Evolutionary conservation across 768 basidiomycete species (phyloP), one percentile per base, ranked within the genome.

Genomic region (Leucogyrophana mollusca): DNA sequence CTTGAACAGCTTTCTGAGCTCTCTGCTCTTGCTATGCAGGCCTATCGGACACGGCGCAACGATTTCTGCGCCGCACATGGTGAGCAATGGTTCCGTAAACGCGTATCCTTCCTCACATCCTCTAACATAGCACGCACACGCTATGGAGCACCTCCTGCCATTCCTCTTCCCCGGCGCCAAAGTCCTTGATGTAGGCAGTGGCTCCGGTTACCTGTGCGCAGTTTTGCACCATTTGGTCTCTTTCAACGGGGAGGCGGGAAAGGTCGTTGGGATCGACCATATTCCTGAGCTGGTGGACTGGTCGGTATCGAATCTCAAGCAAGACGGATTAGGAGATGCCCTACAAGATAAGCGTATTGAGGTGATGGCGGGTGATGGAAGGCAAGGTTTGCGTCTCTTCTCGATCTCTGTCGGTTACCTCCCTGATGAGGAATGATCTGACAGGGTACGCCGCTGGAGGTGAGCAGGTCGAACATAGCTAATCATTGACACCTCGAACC

Each of bases 11-110:
- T 4, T 22, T 30, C 21, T 6, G 10, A 10, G 21, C 23, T 10
- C 20, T 22, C 34, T 38, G 14, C 51, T 18, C 20, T 23, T 36
- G 18, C 10, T n/a, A 49, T 50, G 27, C 56, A 89, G 88, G 61
- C 50, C 73, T 14, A 93, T 94, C 42, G 87, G 89, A 2, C 78
- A 87, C 57, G 85, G 82, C 10, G 94, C 94, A 11, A 99, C 95
- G 0, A 97, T 99, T 51, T 91, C 88, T 32, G 95, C 95, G 0
- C 95, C 95, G 1, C 95, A 99, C 62, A 98, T 98, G 94, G 88
- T 86, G 43, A 60, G 58, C 34, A n/a, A n/a, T 23, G 5, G 9
- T 27, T 22, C 21, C 17, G n/a, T 37, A 36, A 37, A 21, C 20
- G 20, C 30, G 13, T 11, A 18, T 5, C 38, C 40, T 42, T 16